Base-by-base conservation (phyloP, 352 stramenopile species). In the Phytophthora pluvialis region DNA sequence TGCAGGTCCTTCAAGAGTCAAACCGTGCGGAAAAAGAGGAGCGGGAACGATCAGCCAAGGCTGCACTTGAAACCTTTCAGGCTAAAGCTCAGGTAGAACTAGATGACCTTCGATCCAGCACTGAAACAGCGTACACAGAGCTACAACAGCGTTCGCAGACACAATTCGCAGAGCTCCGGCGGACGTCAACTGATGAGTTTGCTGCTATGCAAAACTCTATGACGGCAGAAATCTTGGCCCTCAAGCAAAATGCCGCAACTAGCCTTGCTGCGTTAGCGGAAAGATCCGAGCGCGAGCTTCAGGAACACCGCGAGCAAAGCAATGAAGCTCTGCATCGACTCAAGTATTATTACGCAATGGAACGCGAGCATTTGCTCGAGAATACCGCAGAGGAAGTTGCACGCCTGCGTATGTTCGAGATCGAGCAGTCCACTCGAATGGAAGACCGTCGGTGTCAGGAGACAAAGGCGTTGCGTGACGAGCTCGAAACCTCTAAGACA, bases 381-480 rank as follows among this genome's bases (percentile, higher is more conserved):
- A 60, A 67, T 18, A 36, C 57, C 26, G 44, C 33, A 13, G 63
- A 79, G 16, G 70, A 76, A 46, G 64, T 60, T 33, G 48, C 59
- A 21, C 46, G 70, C 4, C 39, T 78, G 18, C 58, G 59, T 3
- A 77, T 78, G 50, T 32, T 66, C 7, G 49, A 60, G 36, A 73
- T 73, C 12, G 75, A 83, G 1, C 72, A 81, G 40, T 60, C 72
- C n/a, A 52, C 50, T 6, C 63, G 57, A 33, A 55, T 78, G 31
- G 67, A 75, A 52, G 32, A 36, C 11, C 46, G 65, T 29, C 56
- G 63, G 13, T 38, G 35, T 40, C 31, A 45, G 4, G 74, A 81
- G 51, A 75, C 64, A 7, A 49, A 49, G 16, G 47, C 63, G 11
- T 35, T 86, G 9, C 40, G 53, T 13, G 18, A 44, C 3, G 48